These are phyloP conservation scores for Candida silvicultrix DNA, from an alignment of 805 yeast species.

Conservation along the genomic window DNA sequence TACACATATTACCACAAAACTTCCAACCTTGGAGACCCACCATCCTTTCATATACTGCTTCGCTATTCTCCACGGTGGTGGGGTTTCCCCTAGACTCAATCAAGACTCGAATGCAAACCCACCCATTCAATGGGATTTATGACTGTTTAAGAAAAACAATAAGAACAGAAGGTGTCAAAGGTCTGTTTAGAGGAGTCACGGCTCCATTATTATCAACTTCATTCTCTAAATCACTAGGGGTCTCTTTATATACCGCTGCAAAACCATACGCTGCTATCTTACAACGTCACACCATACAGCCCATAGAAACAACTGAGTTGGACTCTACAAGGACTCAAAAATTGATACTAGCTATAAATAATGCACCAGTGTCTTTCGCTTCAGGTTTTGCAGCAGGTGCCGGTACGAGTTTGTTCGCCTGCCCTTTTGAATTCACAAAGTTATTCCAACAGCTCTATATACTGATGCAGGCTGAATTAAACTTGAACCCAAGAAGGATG, in stretches of 20 bases:
- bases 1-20: slow-evolving; percentile 39
- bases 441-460: slow-evolving; percentile 67
- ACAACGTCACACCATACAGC: slow-evolving; percentile 13
- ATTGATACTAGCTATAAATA: slow-evolving; percentile 22
- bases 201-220: slow-evolving; percentile 70
- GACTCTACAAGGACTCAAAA: slow-evolving; percentile 8
- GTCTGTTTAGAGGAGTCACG: slow-evolving; percentile 70
- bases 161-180: slow-evolving; percentile 54
- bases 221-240: slow-evolving; percentile 57
- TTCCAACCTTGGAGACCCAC: slow-evolving; percentile 51
- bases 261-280: slow-evolving; percentile 35
- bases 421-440: slow-evolving; percentile 84
- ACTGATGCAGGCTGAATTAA: slow-evolving; percentile 26
- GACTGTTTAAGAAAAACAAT: slow-evolving; percentile 55
- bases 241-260: slow-evolving; percentile 50
- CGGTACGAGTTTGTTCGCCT: slow-evolving; percentile 55
- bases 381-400: slow-evolving; percentile 69
- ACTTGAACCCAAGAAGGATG: slow-evolving; percentile 26
- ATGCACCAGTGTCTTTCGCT: slow-evolving; percentile 39
- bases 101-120: slow-evolving; percentile 82
- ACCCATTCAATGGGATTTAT: slow-evolving; percentile 48
- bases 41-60: slow-evolving; percentile 56
- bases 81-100: slow-evolving; percentile 86
- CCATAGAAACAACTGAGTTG: slow-evolving; percentile 5
- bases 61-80: slow-evolving; percentile 56